Evolutionary conservation across 2,329 filamentous ascomycete genomes (phyloP), one percentile per base, ranked within the genome.

Genomic region (Fusarium tupiense): DNA sequence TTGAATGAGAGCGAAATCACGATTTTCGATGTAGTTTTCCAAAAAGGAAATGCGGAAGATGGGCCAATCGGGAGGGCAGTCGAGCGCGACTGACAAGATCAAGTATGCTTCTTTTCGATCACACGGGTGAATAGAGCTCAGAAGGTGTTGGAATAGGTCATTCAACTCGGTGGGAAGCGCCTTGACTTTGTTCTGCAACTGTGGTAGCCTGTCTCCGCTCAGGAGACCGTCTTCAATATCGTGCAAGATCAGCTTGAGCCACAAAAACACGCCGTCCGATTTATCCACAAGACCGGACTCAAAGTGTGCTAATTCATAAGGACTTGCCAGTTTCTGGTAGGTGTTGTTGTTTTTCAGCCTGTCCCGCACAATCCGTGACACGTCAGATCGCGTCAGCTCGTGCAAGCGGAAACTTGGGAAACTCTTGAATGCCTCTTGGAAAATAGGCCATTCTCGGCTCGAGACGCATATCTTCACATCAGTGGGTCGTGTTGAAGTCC

Each of bases 271-370:
- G 4, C 46, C 46, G 3, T 49, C 46, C 9, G 46, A 49, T 11
- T 0, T 22, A 3, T 31, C 9, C 20, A 31, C 46, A 5, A 49
- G 26, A 29, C 6, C 4, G 0, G 46, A 49, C 13, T 49, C 20
- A 49, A 49, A 49, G 1, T 0, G 0, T 16, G 5, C 24, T 29
- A 49, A 8, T 3, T 29, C 6, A 8, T 0, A 1, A 3, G 46
- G 6, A 16, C 0, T 0, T 49, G 26, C 26, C 6, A 29, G 0
- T 1, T 22, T 49, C 26, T 22, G 26, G 4, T 17, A 49, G 5
- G 3, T 3, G 0, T 29, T 2, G 13, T 49, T 49, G 0, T 22
- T 4, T 2, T 22, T 22, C 4, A 49, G 20, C 2, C 46, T 49
- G 9, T 31, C 46, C 0, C 6, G 13, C 3, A 49, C 46, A 31